A percentile compares a stretch with the other conserved stretches of the same genome.
These are phyloP conservation scores for Rhinocladiella similis DNA, from an alignment of 2,329 filamentous ascomycete genomes.

Conservation along the genomic window DNA sequence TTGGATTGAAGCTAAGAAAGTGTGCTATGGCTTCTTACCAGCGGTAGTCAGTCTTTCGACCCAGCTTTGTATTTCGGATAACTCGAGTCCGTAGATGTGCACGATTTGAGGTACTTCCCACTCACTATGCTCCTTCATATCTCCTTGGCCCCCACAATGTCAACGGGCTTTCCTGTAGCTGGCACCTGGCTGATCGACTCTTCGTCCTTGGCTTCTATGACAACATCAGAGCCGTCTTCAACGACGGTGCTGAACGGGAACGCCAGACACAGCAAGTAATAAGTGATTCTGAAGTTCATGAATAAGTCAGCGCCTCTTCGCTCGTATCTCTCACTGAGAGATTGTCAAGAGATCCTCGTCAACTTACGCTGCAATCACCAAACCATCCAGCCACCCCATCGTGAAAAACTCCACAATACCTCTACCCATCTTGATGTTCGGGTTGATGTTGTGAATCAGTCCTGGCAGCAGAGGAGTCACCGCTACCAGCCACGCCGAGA, in stretches of 20 bases:
- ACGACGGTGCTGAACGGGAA: slow-evolving; percentile 2
- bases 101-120: no score
- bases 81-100: no score
- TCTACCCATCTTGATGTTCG: slow-evolving; percentile 38
- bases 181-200: not conserved
- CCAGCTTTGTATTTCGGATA: no score
- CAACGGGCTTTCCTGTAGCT: not conserved
- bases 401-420: slow-evolving; percentile 58
- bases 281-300: not conserved
- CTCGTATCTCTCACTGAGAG: not conserved
- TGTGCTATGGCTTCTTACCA: no score
- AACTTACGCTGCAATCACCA: slow-evolving; percentile 37
- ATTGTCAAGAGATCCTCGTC: no score
- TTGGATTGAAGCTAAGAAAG: no score
- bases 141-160: not conserved
- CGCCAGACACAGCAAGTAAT: slow-evolving; percentile 8
- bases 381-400: slow-evolving; percentile 65
- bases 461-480: slow-evolving; percentile 60
- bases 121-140: not conserved
- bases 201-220: slow-evolving; percentile 4
- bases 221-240: not conserved
- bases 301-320: not conserved
- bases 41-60: no score
- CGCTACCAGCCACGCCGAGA: slow-evolving; percentile 57
- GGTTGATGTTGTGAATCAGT: slow-evolving; percentile 47